Percentiles rank a stretch among this genome's conserved stretches.
Conservation (phyloP, 768 basidiomycete genomes). For the Naematelia aurantialba region DNA sequence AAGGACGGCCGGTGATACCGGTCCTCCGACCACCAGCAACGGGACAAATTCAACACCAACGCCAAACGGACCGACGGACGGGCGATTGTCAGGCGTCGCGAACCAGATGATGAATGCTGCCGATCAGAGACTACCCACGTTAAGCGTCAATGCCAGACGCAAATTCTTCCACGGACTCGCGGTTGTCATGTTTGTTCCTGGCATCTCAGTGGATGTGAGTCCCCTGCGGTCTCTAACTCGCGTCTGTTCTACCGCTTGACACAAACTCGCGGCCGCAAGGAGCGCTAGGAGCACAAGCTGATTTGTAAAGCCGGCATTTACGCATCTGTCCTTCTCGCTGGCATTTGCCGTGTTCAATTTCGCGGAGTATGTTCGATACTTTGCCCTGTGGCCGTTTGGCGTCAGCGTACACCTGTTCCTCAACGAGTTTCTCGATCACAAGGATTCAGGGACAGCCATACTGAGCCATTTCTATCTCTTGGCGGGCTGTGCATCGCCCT, state of each 20-base stretch:
- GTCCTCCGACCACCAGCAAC: not conserved
- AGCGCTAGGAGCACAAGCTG: not conserved
- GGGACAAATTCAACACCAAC: slow-evolving; percentile 2
- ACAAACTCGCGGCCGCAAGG: too few species aligned
- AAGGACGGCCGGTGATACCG: slow-evolving; percentile 8
- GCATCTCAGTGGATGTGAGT: slow-evolving; percentile 84
- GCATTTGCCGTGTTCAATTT: slow-evolving; percentile 95
- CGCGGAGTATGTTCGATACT: slow-evolving; percentile 95
- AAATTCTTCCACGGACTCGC: slow-evolving; percentile 97
- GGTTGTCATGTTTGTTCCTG: slow-evolving; percentile 94
- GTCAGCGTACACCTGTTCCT: slow-evolving; percentile 90
- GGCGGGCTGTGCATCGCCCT: slow-evolving; percentile 85
- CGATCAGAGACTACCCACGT: slow-evolving; percentile 81
- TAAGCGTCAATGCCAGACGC: slow-evolving; percentile 83
- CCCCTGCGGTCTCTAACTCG: too few species aligned
- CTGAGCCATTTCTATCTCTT: slow-evolving; percentile 95
- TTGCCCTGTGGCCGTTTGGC: slow-evolving; percentile 94
- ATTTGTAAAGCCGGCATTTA: slow-evolving; percentile 77
- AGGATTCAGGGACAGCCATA: slow-evolving; percentile 92
- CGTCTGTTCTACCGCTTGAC: too few species aligned
- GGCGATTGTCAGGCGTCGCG: slow-evolving; percentile 31
- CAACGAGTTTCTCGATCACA: slow-evolving; percentile 93
- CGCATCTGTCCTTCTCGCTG: slow-evolving; percentile 87
- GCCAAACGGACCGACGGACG: not conserved
- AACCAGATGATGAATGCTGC: slow-evolving; percentile 64